Percentiles rank a stretch among this genome's conserved stretches.
Conservation (phyloP, 192 early-diverging fungal genomes). For the Nowakowskiella sp. region DNA sequence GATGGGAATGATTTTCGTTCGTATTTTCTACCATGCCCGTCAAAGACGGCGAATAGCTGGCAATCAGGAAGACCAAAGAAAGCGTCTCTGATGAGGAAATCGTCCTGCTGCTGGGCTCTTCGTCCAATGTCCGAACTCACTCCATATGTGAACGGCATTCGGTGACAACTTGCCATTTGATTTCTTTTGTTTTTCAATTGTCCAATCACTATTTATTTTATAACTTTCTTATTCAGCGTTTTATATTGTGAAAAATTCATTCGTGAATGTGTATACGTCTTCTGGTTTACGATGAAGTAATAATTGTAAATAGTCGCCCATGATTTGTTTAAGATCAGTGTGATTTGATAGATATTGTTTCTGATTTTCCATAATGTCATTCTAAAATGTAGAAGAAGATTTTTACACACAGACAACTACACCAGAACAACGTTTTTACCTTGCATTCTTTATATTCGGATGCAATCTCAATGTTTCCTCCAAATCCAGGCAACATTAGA, state of each 20-base stretch:
- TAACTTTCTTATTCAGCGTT: no score
- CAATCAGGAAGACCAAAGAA: conserved; percentile 16
- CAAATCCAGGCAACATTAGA: no score
- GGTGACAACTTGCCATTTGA: no score
- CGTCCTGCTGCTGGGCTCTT: conserved; percentile 34
- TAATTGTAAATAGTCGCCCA: conserved; percentile 41
- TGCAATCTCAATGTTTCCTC: conserved; percentile 33
- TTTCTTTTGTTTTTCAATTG: no score
- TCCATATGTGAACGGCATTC: no score
- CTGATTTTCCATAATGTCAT: conserved; percentile 25
- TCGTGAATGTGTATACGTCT: conserved; percentile 38
- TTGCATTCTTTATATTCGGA: conserved; percentile 35
- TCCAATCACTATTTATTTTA: no score
- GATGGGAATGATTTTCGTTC: neutral
- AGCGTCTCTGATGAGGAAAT: conserved; percentile 13
- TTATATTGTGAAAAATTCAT: no score
- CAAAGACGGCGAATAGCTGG: conserved; percentile 40
- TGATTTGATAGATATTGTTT: conserved; percentile 23
- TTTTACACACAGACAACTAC: no score
- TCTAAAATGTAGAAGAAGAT: neutral
- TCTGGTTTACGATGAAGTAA: conserved; percentile 35
- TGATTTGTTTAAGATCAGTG: conserved; percentile 32
- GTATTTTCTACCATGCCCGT: conserved; percentile 35
- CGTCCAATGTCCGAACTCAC: conserved; percentile 27
- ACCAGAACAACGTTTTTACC: neutral